Base-by-base conservation (phyloP, 2,329 filamentous ascomycete species). In the Xylariaceae sp. region DNA sequence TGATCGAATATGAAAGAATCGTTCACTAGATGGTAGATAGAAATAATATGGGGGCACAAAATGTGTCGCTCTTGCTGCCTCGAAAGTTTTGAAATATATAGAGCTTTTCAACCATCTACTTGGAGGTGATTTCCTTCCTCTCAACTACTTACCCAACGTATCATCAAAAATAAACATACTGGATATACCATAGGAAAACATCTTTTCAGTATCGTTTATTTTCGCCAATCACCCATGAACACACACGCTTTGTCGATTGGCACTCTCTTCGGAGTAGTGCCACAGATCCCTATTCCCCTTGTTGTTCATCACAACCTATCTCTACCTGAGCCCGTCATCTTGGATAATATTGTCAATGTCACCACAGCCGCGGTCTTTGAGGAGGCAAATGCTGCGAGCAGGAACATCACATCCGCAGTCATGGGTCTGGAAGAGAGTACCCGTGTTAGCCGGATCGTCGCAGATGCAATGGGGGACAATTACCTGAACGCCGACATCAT, bases 181-280 rank as follows among this genome's bases (percentile, higher is more conserved):
- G 23, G 9, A 26, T 26, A 26, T 26, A 26, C 9, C 23, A 9
- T 26, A 9, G 23, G 9, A 26, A 26, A 4, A 4, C 23, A 26
- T 4, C 4, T 37, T 37, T 16, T 37, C 26, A 37, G 32, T 12
- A 37, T 37, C 32, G 14, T 12, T 29, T 12, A 37, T 10, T 10
- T 10, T 3, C 32, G 3, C 3, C 3, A 16, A 37, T 3, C 7
- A 37, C 14, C 26, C 32, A 59, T 55, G 56, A 37, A 52, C 16
- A n/a, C 40, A 2, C 43, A 46, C 23, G 43, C 37, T n/a, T 9
- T 50, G n/a, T 20, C 40, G 1, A 47, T 42, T 19, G 20, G 42
- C 3, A 41, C 43, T 10, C 49, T 59, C 52, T 23, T 52, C 42
- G 49, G 56, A 9, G 40, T 19, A n/a, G 20, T 16, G 3, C 48